These are phyloP conservation scores for Agaricus subrufescens DNA, from an alignment of 768 basidiomycete species.

Conservation along the genomic window DNA sequence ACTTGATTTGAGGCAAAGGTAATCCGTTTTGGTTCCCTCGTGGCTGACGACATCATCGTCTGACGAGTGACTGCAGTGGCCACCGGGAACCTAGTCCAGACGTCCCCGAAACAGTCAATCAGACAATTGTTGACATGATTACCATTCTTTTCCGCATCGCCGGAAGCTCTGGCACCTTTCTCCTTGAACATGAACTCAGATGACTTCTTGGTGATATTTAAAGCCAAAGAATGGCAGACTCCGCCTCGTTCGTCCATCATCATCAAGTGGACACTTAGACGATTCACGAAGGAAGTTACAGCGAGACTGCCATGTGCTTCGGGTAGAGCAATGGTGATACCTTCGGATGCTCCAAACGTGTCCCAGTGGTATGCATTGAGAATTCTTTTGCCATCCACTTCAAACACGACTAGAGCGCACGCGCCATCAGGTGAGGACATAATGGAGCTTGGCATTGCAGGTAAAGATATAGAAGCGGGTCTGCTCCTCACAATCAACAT, in stretches of 20 bases:
- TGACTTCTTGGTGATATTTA: conserved; percentile 50
- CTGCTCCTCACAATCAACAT: conserved; percentile 24
- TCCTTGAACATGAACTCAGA: conserved; percentile 55
- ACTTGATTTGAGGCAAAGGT: conserved; percentile 37
- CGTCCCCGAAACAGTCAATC: conserved; percentile 49
- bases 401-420: conserved; percentile 37
- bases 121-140: conserved; percentile 39
- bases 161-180: conserved; percentile 22
- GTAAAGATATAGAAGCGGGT: conserved; percentile 28
- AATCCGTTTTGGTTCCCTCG: conserved; percentile 29
- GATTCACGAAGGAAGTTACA: conserved; percentile 42
- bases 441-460: conserved; percentile 26
- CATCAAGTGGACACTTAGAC: conserved; percentile 38
- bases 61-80: conserved; percentile 45
- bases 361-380: conserved; percentile 42
- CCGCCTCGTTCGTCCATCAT: conserved; percentile 27
- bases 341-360: conserved; percentile 48
- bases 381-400: conserved; percentile 9
- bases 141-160: conserved; percentile 11
- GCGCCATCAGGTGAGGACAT: conserved; percentile 51
- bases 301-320: conserved; percentile 18
- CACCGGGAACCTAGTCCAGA: conserved; percentile 61
- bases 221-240: conserved; percentile 34
- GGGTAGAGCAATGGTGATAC: conserved; percentile 35
- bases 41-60: conserved; percentile 27